These are phyloP conservation scores for Chalaropsis thielavioides DNA, from an alignment of 2,329 filamentous ascomycete genomes.

Conservation along the genomic window DNA sequence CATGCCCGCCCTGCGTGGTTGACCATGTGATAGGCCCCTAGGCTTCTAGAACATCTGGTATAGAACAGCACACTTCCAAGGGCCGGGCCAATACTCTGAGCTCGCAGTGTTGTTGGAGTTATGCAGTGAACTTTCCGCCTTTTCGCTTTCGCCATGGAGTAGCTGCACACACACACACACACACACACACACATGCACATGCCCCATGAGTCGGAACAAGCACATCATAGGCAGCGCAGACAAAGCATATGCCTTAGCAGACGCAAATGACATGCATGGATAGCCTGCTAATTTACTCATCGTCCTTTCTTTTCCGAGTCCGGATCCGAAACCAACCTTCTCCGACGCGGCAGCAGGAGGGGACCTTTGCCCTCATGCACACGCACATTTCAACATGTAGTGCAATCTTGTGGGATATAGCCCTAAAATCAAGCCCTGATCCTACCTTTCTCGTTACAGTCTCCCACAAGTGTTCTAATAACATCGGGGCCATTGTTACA, in stretches of 20 bases:
- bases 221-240: background rate
- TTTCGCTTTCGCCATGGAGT: background rate
- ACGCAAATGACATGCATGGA: background rate
- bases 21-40: background rate
- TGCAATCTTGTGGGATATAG: background rate
- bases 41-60: background rate
- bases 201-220: background rate
- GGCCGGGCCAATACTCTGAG: background rate
- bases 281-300: background rate
- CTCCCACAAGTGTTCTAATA: background rate
- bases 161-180: background rate
- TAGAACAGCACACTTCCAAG: background rate
- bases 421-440: conserved; percentile 1
- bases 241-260: background rate
- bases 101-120: background rate
- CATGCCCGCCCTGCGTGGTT: background rate
- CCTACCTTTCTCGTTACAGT: background rate
- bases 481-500: background rate
- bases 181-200: background rate
- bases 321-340: background rate
- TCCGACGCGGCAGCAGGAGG: background rate
- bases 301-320: background rate
- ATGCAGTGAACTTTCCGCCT: background rate
- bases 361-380: background rate
- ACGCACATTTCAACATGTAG: background rate